Percentiles rank a stretch among this genome's conserved stretches.
Evolutionary conservation across 208 protist species (phyloP).

Genomic region (Balamuthia mandrillaris): DNA sequence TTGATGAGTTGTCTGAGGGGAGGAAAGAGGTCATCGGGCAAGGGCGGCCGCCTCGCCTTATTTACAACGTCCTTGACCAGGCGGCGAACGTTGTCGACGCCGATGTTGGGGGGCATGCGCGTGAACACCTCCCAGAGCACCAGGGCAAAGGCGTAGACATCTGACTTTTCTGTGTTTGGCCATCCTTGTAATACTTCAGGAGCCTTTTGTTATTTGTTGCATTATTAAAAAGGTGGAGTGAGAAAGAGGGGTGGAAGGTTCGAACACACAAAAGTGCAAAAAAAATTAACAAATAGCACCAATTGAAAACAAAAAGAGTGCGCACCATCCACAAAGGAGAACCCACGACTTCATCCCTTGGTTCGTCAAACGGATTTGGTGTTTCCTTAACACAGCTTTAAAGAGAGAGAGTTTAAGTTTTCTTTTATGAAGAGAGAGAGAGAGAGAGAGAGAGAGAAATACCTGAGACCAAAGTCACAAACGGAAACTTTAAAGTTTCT

Average conservation of each 20-base stretch:
- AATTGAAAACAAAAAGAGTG: too few species aligned
- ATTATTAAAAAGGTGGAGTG: too few species aligned
- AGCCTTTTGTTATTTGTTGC: too few species aligned
- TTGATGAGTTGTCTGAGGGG: not conserved
- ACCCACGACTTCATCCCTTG: not conserved
- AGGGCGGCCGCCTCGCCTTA: not conserved
- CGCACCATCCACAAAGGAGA: slow-evolving; percentile 23
- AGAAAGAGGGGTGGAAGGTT: too few species aligned
- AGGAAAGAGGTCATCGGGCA: not conserved
- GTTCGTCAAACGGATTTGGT: not conserved
- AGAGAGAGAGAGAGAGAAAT: not conserved
- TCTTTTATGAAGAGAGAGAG: not conserved
- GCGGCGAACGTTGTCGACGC: not conserved
- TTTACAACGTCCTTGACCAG: not conserved
- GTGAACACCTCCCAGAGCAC: slow-evolving; percentile 16
- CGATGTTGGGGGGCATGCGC: not conserved
- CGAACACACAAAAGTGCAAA: too few species aligned
- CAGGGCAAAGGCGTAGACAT: slow-evolving; percentile 17
- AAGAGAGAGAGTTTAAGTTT: not conserved
- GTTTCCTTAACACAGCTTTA: slow-evolving; percentile 16
- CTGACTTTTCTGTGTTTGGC: slow-evolving; percentile 2
- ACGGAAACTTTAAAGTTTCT: slow-evolving; percentile 78
- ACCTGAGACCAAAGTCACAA: slow-evolving; percentile 88
- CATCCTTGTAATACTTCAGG: not conserved
- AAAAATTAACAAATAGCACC: too few species aligned